A percentile compares a stretch with the other conserved stretches of the same genome.
These are phyloP conservation scores for Paecilomyces formosus DNA, from an alignment of 2,329 filamentous ascomycete genomes.

Conservation along the genomic window DNA sequence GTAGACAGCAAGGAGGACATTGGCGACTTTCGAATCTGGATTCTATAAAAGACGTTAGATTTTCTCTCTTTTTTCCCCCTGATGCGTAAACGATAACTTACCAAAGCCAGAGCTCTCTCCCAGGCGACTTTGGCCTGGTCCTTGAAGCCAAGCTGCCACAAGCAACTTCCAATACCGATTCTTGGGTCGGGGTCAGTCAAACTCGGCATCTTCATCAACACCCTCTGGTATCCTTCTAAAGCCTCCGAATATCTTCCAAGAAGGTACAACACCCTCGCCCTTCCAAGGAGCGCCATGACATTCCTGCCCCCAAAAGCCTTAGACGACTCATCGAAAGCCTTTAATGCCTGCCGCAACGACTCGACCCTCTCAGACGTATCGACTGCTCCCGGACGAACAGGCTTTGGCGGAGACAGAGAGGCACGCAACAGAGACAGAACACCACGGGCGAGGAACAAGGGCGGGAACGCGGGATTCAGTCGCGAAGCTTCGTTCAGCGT, in stretches of 20 bases:
- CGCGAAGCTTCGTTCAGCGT: constrained; percentile 93
- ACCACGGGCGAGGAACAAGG: constrained; percentile 83
- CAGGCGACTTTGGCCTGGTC: constrained; percentile 86
- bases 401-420: constrained; percentile 70
- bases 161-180: constrained; percentile 92
- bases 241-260: constrained; percentile 80
- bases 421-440: constrained; percentile 83
- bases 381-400: constrained; percentile 52
- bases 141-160: constrained; percentile 94
- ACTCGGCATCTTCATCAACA: constrained; percentile 75
- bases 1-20: constrained; percentile 82
- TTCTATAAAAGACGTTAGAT: constrained; percentile 35
- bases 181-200: constrained; percentile 89
- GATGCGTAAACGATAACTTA: constrained; percentile 28
- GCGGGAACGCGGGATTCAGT: constrained; percentile 85
- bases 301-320: constrained; percentile 79
- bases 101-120: constrained; percentile 76
- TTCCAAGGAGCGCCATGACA: constrained; percentile 85
- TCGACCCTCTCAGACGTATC: constrained; percentile 67
- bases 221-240: constrained; percentile 76
- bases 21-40: constrained; percentile 79
- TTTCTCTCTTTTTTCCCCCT: not conserved
- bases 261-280: constrained; percentile 78
- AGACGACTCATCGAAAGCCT: constrained; percentile 91
- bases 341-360: constrained; percentile 74